Evolutionary conservation across 768 basidiomycete genomes (phyloP).

Genomic region (Russula compacta): DNA sequence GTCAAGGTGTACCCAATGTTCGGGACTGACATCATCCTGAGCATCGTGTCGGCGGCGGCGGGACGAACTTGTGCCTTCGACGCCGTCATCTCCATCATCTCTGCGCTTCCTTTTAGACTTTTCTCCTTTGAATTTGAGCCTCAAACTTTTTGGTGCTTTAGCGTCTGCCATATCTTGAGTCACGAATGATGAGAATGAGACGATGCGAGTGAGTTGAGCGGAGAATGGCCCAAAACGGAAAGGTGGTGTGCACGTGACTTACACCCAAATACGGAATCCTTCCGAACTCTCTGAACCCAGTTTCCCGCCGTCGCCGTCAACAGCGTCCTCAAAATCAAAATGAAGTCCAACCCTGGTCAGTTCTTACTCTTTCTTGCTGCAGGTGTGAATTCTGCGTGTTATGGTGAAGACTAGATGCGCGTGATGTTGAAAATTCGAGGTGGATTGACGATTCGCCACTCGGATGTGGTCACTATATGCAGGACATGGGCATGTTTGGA

Average conservation of each 20-base stretch:
- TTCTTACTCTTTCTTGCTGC: conserved; percentile 26
- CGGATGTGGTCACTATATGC: conserved; percentile 6
- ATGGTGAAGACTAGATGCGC: conserved; percentile 21
- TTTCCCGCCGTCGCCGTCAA: conserved; percentile 38
- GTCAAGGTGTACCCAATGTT: conserved; percentile 75
- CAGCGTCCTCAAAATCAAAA: conserved; percentile 51
- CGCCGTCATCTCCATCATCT: conserved; percentile 39
- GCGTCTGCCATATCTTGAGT: conserved; percentile 29
- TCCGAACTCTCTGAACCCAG: conserved; percentile 10
- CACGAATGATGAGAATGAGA: not conserved
- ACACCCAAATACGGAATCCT: conserved; percentile 13
- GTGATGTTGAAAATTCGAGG: conserved; percentile 27
- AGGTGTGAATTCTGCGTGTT: conserved; percentile 19
- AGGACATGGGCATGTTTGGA: conserved; percentile 21
- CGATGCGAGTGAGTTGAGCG: conserved; percentile 25
- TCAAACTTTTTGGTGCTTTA: conserved; percentile 25
- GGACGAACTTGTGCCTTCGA: conserved; percentile 37
- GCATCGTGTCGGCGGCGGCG: conserved; percentile 40
- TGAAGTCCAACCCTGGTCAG: conserved; percentile 82
- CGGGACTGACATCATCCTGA: conserved; percentile 56
- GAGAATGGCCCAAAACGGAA: not conserved
- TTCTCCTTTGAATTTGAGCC: conserved; percentile 86
- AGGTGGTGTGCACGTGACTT: conserved; percentile 9
- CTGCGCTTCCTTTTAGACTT: conserved; percentile 78
- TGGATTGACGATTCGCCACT: conserved; percentile 44